These are phyloP conservation scores for Aegilops bicornis DNA, from an alignment of 176 grass and related monocot species.

Conservation along the genomic window DNA sequence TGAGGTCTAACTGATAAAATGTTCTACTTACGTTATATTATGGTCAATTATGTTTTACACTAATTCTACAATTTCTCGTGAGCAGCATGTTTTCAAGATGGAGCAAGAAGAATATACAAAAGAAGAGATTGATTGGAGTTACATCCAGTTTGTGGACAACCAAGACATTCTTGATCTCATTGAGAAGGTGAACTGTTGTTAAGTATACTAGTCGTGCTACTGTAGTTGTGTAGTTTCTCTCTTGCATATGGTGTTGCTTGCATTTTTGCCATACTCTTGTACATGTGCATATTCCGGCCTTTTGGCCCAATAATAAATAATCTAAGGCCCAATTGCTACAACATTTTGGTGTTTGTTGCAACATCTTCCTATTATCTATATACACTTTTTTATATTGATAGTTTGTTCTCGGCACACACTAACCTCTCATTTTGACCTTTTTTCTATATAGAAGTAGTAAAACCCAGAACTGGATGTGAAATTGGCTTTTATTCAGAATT, in stretches of 20 bases:
- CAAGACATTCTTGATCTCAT: constrained; percentile 98
- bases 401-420: neutral
- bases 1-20: constrained; percentile 3
- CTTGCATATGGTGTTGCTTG: neutral
- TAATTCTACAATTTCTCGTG: constrained; percentile 31
- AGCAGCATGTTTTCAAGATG: constrained; percentile 99
- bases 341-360: neutral
- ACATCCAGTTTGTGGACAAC: constrained; percentile 97
- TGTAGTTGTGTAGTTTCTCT: constrained; percentile 2
- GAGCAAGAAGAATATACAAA: constrained; percentile 99
- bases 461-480: constrained; percentile 4
- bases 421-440: neutral
- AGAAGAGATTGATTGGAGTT: constrained; percentile 99
- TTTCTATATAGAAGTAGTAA: constrained; percentile 22
- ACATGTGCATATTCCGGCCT: neutral
- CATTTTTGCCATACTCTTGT: neutral
- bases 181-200: constrained; percentile 73
- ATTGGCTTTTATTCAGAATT: constrained; percentile 8
- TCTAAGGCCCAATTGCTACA: constrained; percentile 1
- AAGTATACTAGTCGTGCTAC: neutral
- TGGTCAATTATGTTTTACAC: constrained; percentile 10
- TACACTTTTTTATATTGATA: constrained; percentile 2
- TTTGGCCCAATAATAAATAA: neutral
- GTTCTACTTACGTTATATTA: constrained; percentile 18
- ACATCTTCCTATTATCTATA: constrained; percentile 14